Evolutionary conservation across 2,329 filamentous ascomycete genomes (phyloP), one percentile per base, ranked within the genome.

Genomic region (Coniella vitis): DNA sequence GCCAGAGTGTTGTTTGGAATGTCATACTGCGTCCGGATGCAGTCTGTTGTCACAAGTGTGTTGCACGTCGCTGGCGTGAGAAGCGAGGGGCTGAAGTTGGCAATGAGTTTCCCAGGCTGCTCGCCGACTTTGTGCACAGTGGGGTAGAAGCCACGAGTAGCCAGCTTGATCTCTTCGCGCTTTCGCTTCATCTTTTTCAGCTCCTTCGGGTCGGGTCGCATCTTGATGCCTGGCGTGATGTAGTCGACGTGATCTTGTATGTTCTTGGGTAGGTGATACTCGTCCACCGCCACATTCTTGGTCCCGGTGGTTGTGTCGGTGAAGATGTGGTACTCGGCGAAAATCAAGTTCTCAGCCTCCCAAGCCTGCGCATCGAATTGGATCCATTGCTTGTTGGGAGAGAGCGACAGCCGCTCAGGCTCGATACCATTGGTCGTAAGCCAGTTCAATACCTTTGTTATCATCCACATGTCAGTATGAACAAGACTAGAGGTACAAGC

Each of bases 161-260:
- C 22, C 14, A 41, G 21, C 12, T 29, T 36, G 8, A 45, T 8
- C 9, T 38, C 41, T 9, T 43, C 17, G 12, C 40, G 34, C 19
- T 48, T 49, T 32, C 35, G 34, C 42, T 46, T 54, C 22, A 41
- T 14, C 38, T 49, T 52, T 35, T 43, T 47, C n/a, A 48, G 31
- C 42, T 49, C 40, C 4, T 42, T 36, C 2, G 46, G 43, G 40
- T 51, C 45, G 4, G 44, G 55, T 53, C 62, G 60, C 34, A 76
- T 63, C 54, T 71, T 72, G 51, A 76, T 67, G 7, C 73, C 73
- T 0, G 75, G 74, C 4, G 70, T 76, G 38, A 78, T 69, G 57
- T 76, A 78, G 60, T 78, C 75, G 45, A 78, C 65, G 47, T 77
- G 72, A 14, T 64, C 54, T 42, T 65, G 63, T 20, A 78, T 52